phyloP scores from a whole-genome alignment of 192 early-diverging fungal genomes.

The Martensiomyces pterosporus region DNA sequence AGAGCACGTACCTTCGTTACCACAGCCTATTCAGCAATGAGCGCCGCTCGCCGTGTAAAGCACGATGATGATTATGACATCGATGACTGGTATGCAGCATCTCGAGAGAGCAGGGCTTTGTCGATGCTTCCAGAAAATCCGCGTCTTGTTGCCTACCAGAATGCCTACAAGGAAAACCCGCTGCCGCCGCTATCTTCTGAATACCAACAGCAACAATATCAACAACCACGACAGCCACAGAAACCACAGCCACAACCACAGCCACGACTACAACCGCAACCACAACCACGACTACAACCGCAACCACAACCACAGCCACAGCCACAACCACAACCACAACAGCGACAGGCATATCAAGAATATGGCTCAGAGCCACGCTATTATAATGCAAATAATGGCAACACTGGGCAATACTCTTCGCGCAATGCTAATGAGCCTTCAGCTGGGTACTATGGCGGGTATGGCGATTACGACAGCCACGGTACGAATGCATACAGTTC shows the following conservation, averaged over 20 bases:
- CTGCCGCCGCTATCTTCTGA: background rate
- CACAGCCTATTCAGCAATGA: slow-evolving; percentile 1
- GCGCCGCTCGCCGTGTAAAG: slow-evolving; percentile 8
- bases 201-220: slow-evolving; percentile 6
- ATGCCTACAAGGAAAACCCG: slow-evolving; percentile 1
- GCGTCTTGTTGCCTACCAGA: slow-evolving; percentile 7
- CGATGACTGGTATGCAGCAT: slow-evolving; percentile 36
- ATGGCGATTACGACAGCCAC: background rate
- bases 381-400: background rate
- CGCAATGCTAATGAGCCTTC: background rate
- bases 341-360: background rate
- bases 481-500: no score
- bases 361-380: no score
- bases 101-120: slow-evolving; percentile 27
- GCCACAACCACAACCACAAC: no score
- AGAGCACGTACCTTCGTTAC: no score
- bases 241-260: no score
- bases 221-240: slow-evolving; percentile 12
- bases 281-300: no score
- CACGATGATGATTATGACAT: slow-evolving; percentile 24
- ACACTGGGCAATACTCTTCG: background rate
- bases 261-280: no score
- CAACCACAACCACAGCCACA: no score
- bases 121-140: slow-evolving; percentile 16
- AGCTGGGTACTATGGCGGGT: background rate